Conservation (phyloP, 805 yeast genomes). For the Saccharomyces eubayanus region DNA sequence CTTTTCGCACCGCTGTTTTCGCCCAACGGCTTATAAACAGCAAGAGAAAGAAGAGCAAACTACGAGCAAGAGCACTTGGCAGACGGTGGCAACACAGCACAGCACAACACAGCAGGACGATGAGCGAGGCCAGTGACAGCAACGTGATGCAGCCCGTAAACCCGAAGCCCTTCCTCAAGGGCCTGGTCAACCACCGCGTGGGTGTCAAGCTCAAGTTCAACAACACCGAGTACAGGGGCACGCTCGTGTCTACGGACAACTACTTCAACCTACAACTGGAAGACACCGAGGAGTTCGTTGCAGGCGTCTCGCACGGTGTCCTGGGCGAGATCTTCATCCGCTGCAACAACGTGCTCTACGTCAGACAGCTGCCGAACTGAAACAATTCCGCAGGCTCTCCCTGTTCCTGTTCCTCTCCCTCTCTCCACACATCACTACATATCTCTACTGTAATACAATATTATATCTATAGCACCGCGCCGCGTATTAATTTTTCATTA, state of each 20-base stretch:
- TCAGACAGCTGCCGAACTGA: conserved; percentile 25
- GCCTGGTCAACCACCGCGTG: conserved; percentile 62
- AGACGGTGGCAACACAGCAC: not conserved
- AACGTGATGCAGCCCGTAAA: conserved; percentile 44
- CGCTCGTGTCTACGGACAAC: conserved; percentile 69
- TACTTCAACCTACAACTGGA: conserved; percentile 84
- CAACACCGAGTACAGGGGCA: conserved; percentile 78
- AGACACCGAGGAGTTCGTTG: conserved; percentile 46
- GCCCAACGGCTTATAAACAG: not conserved
- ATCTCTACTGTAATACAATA: not conserved
- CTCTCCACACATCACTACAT: not conserved
- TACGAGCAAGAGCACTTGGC: not conserved
- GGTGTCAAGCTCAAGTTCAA: conserved; percentile 85
- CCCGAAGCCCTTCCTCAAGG: conserved; percentile 84
- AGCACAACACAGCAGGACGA: not conserved
- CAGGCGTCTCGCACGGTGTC: conserved; percentile 40
- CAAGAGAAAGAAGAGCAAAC: not conserved
- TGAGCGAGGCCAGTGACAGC: not conserved
- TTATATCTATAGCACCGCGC: not conserved
- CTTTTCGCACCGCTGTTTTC: not conserved
- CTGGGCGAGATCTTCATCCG: conserved; percentile 78
- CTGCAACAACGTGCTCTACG: conserved; percentile 76
- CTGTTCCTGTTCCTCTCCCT: too few species aligned
- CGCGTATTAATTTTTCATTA: not conserved
- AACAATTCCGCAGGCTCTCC: not conserved